These are phyloP conservation scores for Leccinum uliginosum DNA, from an alignment of 768 basidiomycete genomes.

Conservation along the genomic window DNA sequence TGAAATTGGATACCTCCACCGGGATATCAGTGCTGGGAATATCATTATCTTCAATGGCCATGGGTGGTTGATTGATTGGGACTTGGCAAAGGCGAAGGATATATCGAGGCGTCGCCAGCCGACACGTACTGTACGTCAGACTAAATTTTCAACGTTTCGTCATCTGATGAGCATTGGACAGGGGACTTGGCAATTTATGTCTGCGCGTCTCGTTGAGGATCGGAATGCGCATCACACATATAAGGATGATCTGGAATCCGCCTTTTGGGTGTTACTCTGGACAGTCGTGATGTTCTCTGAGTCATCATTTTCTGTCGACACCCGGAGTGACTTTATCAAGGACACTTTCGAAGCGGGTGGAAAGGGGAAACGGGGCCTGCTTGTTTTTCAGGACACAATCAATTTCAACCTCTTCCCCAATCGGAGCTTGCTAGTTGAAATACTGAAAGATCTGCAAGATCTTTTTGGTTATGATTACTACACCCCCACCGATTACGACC, in stretches of 20 bases:
- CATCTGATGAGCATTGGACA: slow-evolving; percentile 1
- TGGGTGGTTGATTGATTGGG: slow-evolving; percentile 27
- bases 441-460: too few species aligned
- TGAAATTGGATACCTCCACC: slow-evolving; percentile 6
- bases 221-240: slow-evolving; percentile 14
- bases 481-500: too few species aligned
- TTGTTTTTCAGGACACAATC: too few species aligned
- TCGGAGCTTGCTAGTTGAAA: too few species aligned
- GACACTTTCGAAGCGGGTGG: not conserved
- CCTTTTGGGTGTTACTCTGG: slow-evolving; percentile 21
- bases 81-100: slow-evolving; percentile 9
- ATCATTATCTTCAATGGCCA: slow-evolving; percentile 10
- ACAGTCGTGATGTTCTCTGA: slow-evolving; percentile 1
- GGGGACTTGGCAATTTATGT: slow-evolving; percentile 17
- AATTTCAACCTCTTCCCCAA: too few species aligned
- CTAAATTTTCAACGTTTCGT: not conserved
- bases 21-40: slow-evolving; percentile 26
- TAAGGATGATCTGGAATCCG: slow-evolving; percentile 32
- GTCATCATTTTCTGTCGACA: not conserved
- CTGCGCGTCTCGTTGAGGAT: slow-evolving; percentile 16
- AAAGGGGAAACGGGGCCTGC: too few species aligned
- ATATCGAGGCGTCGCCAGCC: not conserved
- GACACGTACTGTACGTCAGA: slow-evolving; percentile 3
- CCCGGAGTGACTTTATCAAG: not conserved
- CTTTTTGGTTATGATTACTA: too few species aligned